Percentiles rank a stretch among this genome's conserved stretches.
Evolutionary conservation across 306 rosid genomes (phyloP).

Genomic region (Rosa rugosa): DNA sequence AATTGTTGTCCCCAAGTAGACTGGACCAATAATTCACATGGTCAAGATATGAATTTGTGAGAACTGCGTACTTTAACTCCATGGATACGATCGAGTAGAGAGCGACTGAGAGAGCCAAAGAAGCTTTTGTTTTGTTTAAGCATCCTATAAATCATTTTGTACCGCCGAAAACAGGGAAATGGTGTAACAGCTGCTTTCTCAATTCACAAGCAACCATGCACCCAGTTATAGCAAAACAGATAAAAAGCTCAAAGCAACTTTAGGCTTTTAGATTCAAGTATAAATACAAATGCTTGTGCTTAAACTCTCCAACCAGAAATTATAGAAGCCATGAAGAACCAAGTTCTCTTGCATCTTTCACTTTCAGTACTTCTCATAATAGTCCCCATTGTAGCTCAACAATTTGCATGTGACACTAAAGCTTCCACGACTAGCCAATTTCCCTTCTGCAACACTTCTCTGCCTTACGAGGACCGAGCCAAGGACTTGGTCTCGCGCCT

Average conservation of each 20-base stretch:
- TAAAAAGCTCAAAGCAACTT: not conserved
- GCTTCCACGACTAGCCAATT: conserved; percentile 35
- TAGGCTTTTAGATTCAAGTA: conserved; percentile 7
- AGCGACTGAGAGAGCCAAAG: conserved; percentile 15
- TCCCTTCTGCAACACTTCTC: conserved; percentile 62
- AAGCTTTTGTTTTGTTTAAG: conserved; percentile 48
- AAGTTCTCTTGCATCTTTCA: conserved; percentile 20
- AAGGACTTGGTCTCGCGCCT: conserved; percentile 56
- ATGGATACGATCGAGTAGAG: not conserved
- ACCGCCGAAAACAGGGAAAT: not conserved
- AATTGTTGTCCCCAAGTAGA: too few species aligned
- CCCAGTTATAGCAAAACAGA: conserved; percentile 18
- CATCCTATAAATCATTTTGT: conserved; percentile 34
- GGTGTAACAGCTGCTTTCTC: conserved; percentile 11
- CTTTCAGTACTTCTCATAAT: conserved; percentile 20
- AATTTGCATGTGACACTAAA: conserved; percentile 56
- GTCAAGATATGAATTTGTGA: not conserved
- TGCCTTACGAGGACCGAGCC: conserved; percentile 45
- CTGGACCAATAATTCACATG: not conserved
- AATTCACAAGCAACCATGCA: conserved; percentile 45
- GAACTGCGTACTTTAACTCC: not conserved
- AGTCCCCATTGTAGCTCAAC: conserved; percentile 37
- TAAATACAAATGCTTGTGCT: conserved; percentile 28
- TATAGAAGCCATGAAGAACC: conserved; percentile 33
- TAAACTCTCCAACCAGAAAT: not conserved